Evolutionary conservation across 768 basidiomycete genomes (phyloP).

Genomic region (Pholiota microspora): DNA sequence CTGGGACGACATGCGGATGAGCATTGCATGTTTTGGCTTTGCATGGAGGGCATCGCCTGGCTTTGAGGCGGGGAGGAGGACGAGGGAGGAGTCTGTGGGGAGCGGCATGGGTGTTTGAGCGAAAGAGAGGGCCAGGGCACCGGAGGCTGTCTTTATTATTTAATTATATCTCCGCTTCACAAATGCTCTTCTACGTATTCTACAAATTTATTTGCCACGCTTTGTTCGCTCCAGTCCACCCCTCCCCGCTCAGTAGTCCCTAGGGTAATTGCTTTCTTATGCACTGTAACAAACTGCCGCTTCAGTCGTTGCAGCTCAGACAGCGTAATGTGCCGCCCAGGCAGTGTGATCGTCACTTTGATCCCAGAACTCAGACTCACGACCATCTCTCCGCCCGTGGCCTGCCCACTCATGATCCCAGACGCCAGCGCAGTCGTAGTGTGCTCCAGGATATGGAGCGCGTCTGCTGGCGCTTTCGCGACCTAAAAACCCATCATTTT

Average conservation of each 20-base stretch:
- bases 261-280: conserved; percentile 86
- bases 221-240: conserved; percentile 76
- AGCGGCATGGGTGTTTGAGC: conserved; percentile 72
- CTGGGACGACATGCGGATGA: conserved; percentile 73
- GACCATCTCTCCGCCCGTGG: conserved; percentile 51
- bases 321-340: conserved; percentile 71
- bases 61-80: conserved; percentile 56
- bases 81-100: conserved; percentile 49
- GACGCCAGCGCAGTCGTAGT: conserved; percentile 70
- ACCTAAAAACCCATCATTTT: conserved; percentile 41
- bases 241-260: conserved; percentile 75
- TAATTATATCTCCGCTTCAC: conserved; percentile 21
- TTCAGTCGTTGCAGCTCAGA: conserved; percentile 88
- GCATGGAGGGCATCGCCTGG: conserved; percentile 56
- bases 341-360: conserved; percentile 56
- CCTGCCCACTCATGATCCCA: conserved; percentile 55
- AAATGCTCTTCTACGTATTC: conserved; percentile 71
- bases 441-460: conserved; percentile 81
- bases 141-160: neutral
- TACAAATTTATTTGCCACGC: conserved; percentile 68
- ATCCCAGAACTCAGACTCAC: conserved; percentile 41
- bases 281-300: conserved; percentile 86
- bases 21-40: conserved; percentile 70
- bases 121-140: neutral
- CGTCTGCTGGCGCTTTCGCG: conserved; percentile 82